These are phyloP conservation scores for Lunasporangiospora selenospora DNA, from an alignment of 192 early-diverging fungal species.

Conservation along the genomic window DNA sequence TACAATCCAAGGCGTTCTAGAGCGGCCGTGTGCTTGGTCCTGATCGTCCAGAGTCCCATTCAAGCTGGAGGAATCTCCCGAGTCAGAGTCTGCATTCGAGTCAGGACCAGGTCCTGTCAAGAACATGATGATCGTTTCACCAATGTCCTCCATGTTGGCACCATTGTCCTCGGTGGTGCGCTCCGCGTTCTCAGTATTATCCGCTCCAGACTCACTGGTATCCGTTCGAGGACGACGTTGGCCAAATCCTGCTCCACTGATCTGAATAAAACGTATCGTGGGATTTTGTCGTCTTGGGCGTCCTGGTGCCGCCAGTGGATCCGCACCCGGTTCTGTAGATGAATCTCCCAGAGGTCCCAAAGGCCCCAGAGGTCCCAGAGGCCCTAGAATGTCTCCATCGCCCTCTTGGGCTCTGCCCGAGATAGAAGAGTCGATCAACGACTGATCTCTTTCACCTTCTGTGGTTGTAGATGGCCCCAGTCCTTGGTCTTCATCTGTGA, in stretches of 20 bases:
- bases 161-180: not conserved
- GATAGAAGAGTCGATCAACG: no score
- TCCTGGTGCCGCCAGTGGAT: not conserved
- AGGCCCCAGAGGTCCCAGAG: no score
- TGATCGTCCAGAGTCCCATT: no score
- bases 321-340: not conserved
- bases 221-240: not conserved
- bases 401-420: no score
- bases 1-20: conserved; percentile 36
- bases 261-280: conserved; percentile 38
- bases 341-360: no score
- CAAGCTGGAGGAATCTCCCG: conserved; percentile 1
- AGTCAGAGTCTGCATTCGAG: not conserved
- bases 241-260: conserved; percentile 17
- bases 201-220: no score
- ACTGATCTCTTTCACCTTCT: conserved; percentile 4
- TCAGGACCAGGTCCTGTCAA: conserved; percentile 14
- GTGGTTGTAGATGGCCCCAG: not conserved
- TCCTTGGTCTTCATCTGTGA: not conserved
- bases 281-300: conserved; percentile 19
- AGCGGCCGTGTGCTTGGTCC: conserved; percentile 8
- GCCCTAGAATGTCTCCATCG: no score
- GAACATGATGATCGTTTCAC: conserved; percentile 34
- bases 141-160: not conserved
- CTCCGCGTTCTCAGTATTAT: no score